These are phyloP conservation scores for Rhizoclosmatium globosum DNA, from an alignment of 192 early-diverging fungal genomes.

Conservation along the genomic window DNA sequence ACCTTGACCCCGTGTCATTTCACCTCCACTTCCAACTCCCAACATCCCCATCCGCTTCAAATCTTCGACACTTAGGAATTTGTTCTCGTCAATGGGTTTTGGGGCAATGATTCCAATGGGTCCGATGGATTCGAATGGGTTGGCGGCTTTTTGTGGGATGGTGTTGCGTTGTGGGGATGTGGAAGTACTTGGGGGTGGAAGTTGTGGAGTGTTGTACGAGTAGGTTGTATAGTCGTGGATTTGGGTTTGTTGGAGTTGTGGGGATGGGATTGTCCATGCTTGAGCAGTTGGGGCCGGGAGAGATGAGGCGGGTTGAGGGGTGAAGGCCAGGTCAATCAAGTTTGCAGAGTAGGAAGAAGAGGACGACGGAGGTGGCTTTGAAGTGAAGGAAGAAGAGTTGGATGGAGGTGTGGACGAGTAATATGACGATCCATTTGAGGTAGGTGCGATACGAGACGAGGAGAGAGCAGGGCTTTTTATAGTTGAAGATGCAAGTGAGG, in stretches of 20 bases:
- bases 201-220: neutral
- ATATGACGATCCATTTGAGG: neutral
- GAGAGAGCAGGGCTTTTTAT: neutral
- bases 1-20: neutral
- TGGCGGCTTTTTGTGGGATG: neutral
- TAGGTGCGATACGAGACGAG: neutral
- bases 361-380: neutral
- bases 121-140: conserved; percentile 12
- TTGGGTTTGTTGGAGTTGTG: neutral
- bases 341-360: neutral
- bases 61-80: conserved; percentile 30
- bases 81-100: conserved; percentile 32
- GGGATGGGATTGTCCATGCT: neutral
- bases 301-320: conserved; percentile 11
- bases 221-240: neutral
- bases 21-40: neutral
- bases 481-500: neutral
- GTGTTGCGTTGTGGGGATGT: neutral
- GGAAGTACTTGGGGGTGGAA: neutral
- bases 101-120: neutral
- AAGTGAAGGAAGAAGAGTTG: neutral
- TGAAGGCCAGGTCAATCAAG: conserved; percentile 31
- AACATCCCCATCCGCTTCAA: conserved; percentile 28
- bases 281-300: neutral
- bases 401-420: neutral